These are phyloP conservation scores for Aspergillus unguis DNA, from an alignment of 2,329 filamentous ascomycete genomes.

Conservation along the genomic window DNA sequence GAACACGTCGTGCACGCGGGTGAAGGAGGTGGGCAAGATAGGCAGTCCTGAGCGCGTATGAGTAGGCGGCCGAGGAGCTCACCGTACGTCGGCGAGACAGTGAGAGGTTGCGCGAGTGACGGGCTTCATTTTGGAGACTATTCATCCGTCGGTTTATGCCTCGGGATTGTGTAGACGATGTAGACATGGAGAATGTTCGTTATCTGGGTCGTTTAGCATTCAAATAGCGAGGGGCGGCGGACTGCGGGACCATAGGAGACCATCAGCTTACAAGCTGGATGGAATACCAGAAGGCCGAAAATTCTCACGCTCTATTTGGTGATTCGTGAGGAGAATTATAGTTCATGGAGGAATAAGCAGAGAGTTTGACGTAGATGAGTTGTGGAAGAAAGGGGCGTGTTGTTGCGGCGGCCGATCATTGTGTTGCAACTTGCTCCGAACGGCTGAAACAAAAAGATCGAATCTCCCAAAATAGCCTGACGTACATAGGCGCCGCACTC, in stretches of 20 bases:
- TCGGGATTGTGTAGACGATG: slow-evolving; percentile 44
- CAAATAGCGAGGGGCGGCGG: slow-evolving; percentile 23
- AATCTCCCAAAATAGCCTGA: slow-evolving; percentile 18
- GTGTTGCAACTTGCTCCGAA: slow-evolving; percentile 10
- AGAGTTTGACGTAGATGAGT: slow-evolving; percentile 9
- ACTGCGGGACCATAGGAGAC: slow-evolving; percentile 34
- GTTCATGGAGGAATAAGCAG: slow-evolving; percentile 4
- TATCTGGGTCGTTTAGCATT: slow-evolving; percentile 25
- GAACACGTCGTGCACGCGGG: slow-evolving; percentile 81
- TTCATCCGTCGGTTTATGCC: slow-evolving; percentile 47
- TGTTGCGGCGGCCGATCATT: slow-evolving; percentile 18
- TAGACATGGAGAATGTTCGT: slow-evolving; percentile 42
- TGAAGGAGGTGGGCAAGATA: slow-evolving; percentile 92
- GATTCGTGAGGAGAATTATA: slow-evolving; percentile 2
- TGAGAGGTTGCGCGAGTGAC: slow-evolving; percentile 43
- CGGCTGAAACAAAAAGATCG: slow-evolving; percentile 23
- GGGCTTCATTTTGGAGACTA: slow-evolving; percentile 44
- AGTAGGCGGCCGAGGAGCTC: slow-evolving; percentile 75
- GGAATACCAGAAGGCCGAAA: slow-evolving; percentile 2
- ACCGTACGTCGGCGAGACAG: slow-evolving; percentile 42
- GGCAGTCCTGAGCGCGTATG: slow-evolving; percentile 82
- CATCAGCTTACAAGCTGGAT: slow-evolving; percentile 20
- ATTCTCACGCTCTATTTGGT: not conserved
- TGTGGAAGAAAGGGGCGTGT: slow-evolving; percentile 19
- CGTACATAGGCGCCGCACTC: slow-evolving; percentile 17